Evolutionary conservation across 1,284 basidiomycete species (phyloP).

Genomic region (Flammula alnicola): DNA sequence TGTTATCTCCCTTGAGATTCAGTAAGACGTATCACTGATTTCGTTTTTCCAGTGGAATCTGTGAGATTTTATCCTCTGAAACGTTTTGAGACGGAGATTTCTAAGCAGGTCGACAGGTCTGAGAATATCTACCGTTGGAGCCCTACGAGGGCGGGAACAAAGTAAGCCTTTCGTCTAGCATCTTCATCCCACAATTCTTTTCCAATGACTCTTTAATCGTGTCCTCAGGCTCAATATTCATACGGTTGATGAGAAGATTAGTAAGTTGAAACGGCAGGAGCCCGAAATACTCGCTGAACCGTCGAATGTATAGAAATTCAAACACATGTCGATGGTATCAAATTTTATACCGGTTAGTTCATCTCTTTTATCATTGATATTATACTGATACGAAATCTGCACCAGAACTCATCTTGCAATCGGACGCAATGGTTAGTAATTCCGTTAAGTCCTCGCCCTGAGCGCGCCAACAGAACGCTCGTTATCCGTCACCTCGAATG

Average conservation of each 20-base stretch:
- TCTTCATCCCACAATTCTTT: background rate
- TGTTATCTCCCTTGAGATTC: background rate
- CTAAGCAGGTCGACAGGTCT: conserved; percentile 15
- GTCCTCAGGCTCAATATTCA: conserved; percentile 28
- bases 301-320: background rate
- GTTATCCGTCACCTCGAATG: background rate
- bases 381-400: background rate
- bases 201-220: background rate
- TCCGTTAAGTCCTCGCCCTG: background rate
- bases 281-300: background rate
- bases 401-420: background rate
- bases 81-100: background rate
- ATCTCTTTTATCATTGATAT: too few species aligned
- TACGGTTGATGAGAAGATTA: conserved; percentile 34
- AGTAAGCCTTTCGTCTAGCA: conserved; percentile 20
- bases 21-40: background rate
- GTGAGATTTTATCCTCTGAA: conserved; percentile 9
- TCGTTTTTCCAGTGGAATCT: conserved; percentile 26
- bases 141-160: conserved; percentile 28
- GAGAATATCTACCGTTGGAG: conserved; percentile 35
- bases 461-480: background rate
- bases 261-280: conserved; percentile 22
- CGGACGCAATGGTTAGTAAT: background rate
- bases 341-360: conserved; percentile 8
- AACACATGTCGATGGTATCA: conserved; percentile 8